phyloP scores from a whole-genome alignment of 768 basidiomycete species.

The Lentinula sp. region DNA sequence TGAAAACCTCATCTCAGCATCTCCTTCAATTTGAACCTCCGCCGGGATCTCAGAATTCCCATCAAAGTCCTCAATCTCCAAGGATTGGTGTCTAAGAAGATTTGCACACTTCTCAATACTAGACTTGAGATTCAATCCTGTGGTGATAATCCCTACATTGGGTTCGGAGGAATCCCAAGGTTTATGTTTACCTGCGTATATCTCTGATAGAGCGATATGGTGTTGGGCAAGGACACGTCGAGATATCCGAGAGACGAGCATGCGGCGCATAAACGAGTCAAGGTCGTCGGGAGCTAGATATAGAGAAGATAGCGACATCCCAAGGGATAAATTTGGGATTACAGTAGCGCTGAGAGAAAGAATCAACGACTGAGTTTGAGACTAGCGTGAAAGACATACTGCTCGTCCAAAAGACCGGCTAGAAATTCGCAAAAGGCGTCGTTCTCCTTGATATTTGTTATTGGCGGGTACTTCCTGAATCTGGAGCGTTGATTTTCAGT shows the following conservation, averaged over 20 bases:
- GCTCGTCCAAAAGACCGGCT: constrained; percentile 56
- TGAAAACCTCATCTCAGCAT: constrained; percentile 61
- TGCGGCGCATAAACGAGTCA: constrained; percentile 84
- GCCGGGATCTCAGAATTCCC: constrained; percentile 39
- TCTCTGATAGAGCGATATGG: constrained; percentile 75
- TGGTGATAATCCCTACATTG: constrained; percentile 83
- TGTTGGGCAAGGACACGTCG: constrained; percentile 86
- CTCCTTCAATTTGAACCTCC: constrained; percentile 68
- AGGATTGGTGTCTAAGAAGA: constrained; percentile 45
- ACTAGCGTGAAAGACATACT: constrained; percentile 42
- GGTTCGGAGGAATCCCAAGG: constrained; percentile 26
- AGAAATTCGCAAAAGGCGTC: constrained; percentile 73
- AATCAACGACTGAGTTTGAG: constrained; percentile 2
- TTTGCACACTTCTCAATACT: constrained; percentile 66
- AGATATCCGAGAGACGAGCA: constrained; percentile 88
- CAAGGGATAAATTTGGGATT: constrained; percentile 78
- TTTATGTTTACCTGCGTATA: constrained; percentile 33
- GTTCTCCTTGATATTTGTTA: constrained; percentile 72
- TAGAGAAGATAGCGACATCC: constrained; percentile 79
- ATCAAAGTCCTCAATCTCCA: constrained; percentile 26
- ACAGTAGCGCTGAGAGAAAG: constrained; percentile 50
- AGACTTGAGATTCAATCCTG: constrained; percentile 59
- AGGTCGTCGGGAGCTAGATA: constrained; percentile 72
- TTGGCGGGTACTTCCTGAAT: constrained; percentile 66
- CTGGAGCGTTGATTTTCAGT: constrained; percentile 27